phyloP scores from a whole-genome alignment of 306 rosid genomes.

The Parietaria judaica region DNA sequence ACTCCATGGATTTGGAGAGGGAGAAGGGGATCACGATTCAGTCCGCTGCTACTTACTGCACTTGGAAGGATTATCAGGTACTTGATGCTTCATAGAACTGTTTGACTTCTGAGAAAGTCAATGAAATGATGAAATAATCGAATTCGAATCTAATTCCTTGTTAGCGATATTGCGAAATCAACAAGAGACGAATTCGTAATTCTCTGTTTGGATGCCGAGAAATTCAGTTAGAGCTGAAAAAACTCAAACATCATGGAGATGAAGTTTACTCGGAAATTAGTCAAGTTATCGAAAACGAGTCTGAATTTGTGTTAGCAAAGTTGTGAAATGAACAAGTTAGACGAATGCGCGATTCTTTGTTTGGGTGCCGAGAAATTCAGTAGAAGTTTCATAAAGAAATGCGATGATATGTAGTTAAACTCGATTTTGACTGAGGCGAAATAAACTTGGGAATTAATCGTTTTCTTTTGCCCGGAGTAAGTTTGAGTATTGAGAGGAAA shows the following conservation, averaged over 20 bases:
- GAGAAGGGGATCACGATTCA: constrained; percentile 93
- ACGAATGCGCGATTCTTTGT: background rate
- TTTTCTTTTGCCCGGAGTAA: background rate
- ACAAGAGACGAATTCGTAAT: no score
- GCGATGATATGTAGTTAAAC: no score
- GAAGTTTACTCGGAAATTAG: no score
- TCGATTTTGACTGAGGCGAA: no score
- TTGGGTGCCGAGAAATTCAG: background rate
- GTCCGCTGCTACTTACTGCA: constrained; percentile 87
- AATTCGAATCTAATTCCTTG: background rate
- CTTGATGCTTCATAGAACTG: constrained; percentile 4
- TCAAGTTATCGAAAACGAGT: no score
- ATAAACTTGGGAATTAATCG: no score
- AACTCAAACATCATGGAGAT: background rate
- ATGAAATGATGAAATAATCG: background rate
- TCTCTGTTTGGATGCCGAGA: background rate
- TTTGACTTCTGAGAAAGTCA: constrained; percentile 4
- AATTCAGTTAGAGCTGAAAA: background rate
- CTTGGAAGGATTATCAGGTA: constrained; percentile 88
- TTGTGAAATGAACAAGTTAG: background rate
- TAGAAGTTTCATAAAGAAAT: no score
- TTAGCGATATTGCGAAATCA: background rate
- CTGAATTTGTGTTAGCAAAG: no score
- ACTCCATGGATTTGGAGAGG: constrained; percentile 94
- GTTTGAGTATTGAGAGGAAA: background rate